Evolutionary conservation across 805 yeast species (phyloP).

Genomic region (Helenozyma rhizophorensis): DNA sequence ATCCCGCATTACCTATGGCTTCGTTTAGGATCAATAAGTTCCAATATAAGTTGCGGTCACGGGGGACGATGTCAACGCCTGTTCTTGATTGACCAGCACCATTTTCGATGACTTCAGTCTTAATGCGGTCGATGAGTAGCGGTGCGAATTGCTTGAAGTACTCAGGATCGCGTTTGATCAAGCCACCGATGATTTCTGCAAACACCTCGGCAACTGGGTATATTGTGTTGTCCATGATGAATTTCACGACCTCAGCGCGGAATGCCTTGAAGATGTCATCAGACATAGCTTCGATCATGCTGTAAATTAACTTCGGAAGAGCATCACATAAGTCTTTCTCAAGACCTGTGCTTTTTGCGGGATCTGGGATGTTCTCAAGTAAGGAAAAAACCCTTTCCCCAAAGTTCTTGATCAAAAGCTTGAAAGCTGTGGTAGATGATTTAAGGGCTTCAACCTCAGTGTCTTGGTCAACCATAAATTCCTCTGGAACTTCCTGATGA

Average conservation of each 20-base stretch:
- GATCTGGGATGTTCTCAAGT: conserved; percentile 66
- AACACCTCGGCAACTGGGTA: conserved; percentile 62
- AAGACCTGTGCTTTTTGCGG: conserved; percentile 44
- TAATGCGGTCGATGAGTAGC: conserved; percentile 48
- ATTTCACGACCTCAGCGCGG: conserved; percentile 47
- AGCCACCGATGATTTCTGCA: conserved; percentile 67
- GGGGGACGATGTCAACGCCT: conserved; percentile 61
- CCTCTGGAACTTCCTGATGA: conserved; percentile 9
- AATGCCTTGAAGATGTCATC: conserved; percentile 48
- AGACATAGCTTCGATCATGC: conserved; percentile 52
- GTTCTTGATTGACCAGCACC: conserved; percentile 76
- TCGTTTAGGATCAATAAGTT: conserved; percentile 67
- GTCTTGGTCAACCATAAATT: conserved; percentile 39
- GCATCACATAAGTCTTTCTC: conserved; percentile 43
- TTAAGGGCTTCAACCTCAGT: conserved; percentile 53
- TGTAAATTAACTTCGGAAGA: conserved; percentile 33
- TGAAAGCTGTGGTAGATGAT: conserved; percentile 72
- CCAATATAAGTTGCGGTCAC: conserved; percentile 75
- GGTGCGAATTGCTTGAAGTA: conserved; percentile 40
- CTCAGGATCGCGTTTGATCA: conserved; percentile 61
- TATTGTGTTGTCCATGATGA: conserved; percentile 54
- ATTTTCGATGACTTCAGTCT: conserved; percentile 66
- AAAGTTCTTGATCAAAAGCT: conserved; percentile 52
- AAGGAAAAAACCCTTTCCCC: conserved; percentile 56
- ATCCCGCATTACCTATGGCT: conserved; percentile 64